phyloP scores from a whole-genome alignment of 2,329 filamentous ascomycete species.

The Phialophora chinensis region DNA sequence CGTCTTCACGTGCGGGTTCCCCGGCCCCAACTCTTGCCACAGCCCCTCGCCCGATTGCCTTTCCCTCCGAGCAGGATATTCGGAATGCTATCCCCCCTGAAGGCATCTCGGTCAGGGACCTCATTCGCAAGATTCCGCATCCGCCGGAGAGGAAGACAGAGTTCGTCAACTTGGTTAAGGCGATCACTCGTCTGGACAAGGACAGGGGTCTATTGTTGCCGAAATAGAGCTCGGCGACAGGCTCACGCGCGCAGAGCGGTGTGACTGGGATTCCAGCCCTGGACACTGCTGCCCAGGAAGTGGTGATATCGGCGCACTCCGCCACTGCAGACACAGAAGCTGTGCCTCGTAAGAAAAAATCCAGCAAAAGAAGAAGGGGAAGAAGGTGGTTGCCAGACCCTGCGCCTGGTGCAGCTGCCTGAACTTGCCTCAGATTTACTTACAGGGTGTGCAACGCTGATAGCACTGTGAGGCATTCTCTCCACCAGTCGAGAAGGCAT shows the following conservation, averaged over 20 bases:
- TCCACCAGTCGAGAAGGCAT: neutral
- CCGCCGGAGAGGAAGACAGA: slow-evolving; percentile 27
- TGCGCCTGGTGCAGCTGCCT: neutral
- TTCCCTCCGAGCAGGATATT: slow-evolving; percentile 55
- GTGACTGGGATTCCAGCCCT: neutral
- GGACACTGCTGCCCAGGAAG: neutral
- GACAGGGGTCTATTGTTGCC: slow-evolving; percentile 29
- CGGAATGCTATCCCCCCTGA: slow-evolving; percentile 53
- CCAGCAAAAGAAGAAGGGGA: neutral
- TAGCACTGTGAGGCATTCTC: neutral
- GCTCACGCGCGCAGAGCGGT: neutral
- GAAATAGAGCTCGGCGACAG: slow-evolving; percentile 20
- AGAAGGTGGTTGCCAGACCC: neutral
- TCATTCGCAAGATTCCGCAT: slow-evolving; percentile 44
- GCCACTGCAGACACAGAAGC: neutral
- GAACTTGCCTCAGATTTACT: neutral
- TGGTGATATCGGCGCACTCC: neutral
- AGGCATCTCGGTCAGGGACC: slow-evolving; percentile 53
- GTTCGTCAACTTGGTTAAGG: slow-evolving; percentile 31
- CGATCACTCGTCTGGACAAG: slow-evolving; percentile 32
- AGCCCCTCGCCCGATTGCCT: slow-evolving; percentile 34
- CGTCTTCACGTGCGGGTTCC: slow-evolving; percentile 64
- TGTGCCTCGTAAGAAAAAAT: neutral
- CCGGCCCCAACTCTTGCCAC: slow-evolving; percentile 54
- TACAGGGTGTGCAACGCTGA: neutral